Conservation (phyloP, 1,139 yeast genomes). For the Pichia sp. region DNA sequence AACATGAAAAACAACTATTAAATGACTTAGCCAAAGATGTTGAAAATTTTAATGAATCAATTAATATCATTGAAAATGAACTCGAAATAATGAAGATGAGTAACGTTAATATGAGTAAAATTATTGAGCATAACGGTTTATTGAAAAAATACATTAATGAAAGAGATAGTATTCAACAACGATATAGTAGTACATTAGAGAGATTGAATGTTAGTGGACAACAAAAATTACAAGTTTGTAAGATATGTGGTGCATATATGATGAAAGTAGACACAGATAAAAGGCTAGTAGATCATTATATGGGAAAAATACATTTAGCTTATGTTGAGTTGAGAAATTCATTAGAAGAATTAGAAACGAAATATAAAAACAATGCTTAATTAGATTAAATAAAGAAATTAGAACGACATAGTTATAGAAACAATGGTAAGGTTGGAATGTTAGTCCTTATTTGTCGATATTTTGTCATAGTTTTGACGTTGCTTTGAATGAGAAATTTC, state of each 20-base stretch:
- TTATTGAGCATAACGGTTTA: slow-evolving; percentile 40
- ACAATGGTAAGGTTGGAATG: neutral
- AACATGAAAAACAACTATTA: slow-evolving; percentile 57
- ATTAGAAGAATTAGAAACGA: slow-evolving; percentile 42
- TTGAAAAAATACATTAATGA: slow-evolving; percentile 40
- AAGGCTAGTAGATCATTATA: slow-evolving; percentile 84
- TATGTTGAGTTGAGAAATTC: slow-evolving; percentile 69
- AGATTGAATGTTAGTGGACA: slow-evolving; percentile 81
- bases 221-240: slow-evolving; percentile 87
- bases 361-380: slow-evolving; percentile 17
- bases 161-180: slow-evolving; percentile 45
- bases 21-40: slow-evolving; percentile 53
- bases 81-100: slow-evolving; percentile 2
- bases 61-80: slow-evolving; percentile 63
- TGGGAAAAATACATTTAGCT: slow-evolving; percentile 82
- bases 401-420: no score
- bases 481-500: slow-evolving; percentile 16
- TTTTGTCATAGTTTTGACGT: slow-evolving; percentile 1
- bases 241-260: slow-evolving; percentile 84
- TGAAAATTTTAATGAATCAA: slow-evolving; percentile 58
- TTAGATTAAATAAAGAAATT: no score
- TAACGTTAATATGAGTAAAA: slow-evolving; percentile 45
- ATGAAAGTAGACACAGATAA: slow-evolving; percentile 84
- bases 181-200: slow-evolving; percentile 57
- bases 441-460: neutral